Evolutionary conservation across 2,329 filamentous ascomycete species (phyloP).

Genomic region (Claviceps pazoutovae): DNA sequence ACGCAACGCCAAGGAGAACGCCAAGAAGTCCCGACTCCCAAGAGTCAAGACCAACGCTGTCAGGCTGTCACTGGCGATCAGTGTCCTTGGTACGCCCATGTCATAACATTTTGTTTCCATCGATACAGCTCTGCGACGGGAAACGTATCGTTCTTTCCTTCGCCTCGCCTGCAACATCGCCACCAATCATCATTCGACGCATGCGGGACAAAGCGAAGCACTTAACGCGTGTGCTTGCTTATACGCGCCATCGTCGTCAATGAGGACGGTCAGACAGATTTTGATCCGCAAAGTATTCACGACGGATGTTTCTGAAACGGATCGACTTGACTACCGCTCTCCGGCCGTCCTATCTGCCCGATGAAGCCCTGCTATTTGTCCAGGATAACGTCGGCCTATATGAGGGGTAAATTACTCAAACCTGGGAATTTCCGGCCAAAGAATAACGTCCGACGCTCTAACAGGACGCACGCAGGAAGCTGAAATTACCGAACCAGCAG

Average conservation of each 20-base stretch:
- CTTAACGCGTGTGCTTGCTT: background rate
- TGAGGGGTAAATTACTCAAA: conserved; percentile 58
- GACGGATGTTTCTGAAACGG: conserved; percentile 93
- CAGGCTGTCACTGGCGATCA: too few species aligned
- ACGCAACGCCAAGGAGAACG: too few species aligned
- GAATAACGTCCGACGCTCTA: background rate
- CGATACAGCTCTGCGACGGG: background rate
- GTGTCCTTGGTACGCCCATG: background rate
- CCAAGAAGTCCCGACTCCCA: too few species aligned
- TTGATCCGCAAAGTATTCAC: conserved; percentile 15
- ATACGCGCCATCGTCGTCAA: background rate
- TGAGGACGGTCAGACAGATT: background rate
- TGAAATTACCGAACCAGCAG: conserved; percentile 86
- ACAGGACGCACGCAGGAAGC: conserved; percentile 53
- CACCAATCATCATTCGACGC: background rate
- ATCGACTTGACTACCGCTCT: conserved; percentile 93
- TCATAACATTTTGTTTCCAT: background rate
- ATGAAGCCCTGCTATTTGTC: conserved; percentile 90
- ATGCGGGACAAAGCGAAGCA: background rate
- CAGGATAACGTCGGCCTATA: conserved; percentile 96
- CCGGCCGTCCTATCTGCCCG: conserved; percentile 79
- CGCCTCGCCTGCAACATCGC: background rate
- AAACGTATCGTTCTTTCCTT: background rate
- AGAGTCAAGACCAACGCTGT: too few species aligned
- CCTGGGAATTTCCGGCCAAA: background rate